phyloP scores from a whole-genome alignment of 306 rosid species.

The apple (Malus domestica) region DNA sequence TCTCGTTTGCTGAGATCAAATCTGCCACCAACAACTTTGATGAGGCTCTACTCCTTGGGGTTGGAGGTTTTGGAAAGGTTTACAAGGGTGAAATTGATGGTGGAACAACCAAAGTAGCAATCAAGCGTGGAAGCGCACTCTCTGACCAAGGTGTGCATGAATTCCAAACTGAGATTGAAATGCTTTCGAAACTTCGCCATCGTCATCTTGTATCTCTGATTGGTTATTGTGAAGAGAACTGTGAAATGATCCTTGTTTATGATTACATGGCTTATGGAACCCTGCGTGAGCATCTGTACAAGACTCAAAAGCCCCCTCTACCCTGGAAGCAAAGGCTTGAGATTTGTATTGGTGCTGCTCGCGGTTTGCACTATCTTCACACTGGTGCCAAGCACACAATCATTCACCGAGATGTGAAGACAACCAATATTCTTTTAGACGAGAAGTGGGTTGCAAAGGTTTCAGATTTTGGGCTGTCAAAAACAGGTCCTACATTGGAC shows the following conservation, averaged over 20 bases:
- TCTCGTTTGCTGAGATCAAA: conserved; percentile 92
- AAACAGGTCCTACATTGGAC: conserved; percentile 97
- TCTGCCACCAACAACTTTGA: conserved; percentile 88
- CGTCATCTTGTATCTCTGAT: conserved; percentile 95
- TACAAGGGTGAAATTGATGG: conserved; percentile 90
- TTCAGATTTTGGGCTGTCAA: conserved; percentile 94
- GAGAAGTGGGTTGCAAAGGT: conserved; percentile 99
- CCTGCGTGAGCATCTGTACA: conserved; percentile 92
- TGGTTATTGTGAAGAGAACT: conserved; percentile 93
- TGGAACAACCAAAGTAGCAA: conserved; percentile 74
- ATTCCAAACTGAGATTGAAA: conserved; percentile 96
- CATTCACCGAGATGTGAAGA: conserved; percentile 95
- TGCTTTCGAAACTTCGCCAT: conserved; percentile 99
- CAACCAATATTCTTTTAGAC: conserved; percentile 90
- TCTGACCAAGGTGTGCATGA: conserved; percentile 99
- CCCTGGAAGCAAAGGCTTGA: conserved; percentile 99
- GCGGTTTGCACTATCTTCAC: conserved; percentile 94
- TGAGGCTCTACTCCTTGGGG: conserved; percentile 87
- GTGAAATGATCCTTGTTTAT: conserved; percentile 96
- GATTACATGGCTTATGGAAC: conserved; percentile 95
- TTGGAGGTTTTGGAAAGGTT: conserved; percentile 98
- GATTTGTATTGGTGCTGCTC: conserved; percentile 97
- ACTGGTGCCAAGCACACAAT: conserved; percentile 97
- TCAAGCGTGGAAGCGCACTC: conserved; percentile 93
- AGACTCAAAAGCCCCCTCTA: conserved; percentile 88